A percentile compares a stretch with the other conserved stretches of the same genome.
These are phyloP conservation scores for Chaetomium sp. DNA, from an alignment of 2,329 filamentous ascomycete species.

Conservation along the genomic window DNA sequence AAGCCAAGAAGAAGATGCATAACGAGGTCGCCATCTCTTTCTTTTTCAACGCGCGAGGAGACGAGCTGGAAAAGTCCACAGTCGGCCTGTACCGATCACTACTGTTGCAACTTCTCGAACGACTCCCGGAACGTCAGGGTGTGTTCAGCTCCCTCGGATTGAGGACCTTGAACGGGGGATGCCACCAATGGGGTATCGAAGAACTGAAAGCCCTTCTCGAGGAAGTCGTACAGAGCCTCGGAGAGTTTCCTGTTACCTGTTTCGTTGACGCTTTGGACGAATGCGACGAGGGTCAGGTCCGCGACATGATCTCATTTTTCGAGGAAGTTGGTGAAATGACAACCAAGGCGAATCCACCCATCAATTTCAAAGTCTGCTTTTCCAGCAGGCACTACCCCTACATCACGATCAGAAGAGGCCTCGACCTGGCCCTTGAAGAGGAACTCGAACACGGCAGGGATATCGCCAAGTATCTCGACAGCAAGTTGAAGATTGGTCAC, in stretches of 20 bases:
- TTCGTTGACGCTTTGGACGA: conserved; percentile 34
- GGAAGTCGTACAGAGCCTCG: neutral
- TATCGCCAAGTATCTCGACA: conserved; percentile 25
- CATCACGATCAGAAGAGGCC: conserved; percentile 20
- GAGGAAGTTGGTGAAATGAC: conserved; percentile 5
- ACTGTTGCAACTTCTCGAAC: conserved; percentile 18
- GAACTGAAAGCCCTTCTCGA: neutral
- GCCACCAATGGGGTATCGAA: neutral
- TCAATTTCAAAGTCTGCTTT: conserved; percentile 9
- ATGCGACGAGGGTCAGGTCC: conserved; percentile 24
- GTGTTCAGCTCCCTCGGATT: neutral
- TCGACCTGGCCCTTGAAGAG: conserved; percentile 20
- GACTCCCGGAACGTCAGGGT: neutral
- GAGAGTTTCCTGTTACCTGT: neutral
- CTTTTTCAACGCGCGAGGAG: conserved; percentile 30
- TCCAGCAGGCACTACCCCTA: conserved; percentile 30
- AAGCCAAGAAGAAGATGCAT: neutral
- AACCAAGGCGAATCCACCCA: neutral
- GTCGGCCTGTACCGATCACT: conserved; percentile 31
- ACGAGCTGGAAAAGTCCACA: conserved; percentile 19
- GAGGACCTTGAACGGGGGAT: neutral
- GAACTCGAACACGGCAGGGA: conserved; percentile 19
- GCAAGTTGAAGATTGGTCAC: conserved; percentile 18
- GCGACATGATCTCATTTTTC: conserved; percentile 26
- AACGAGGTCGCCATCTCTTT: conserved; percentile 16